These are phyloP conservation scores for Artemisia tridentata DNA, from an alignment of 129 eudicot species.

Conservation along the genomic window DNA sequence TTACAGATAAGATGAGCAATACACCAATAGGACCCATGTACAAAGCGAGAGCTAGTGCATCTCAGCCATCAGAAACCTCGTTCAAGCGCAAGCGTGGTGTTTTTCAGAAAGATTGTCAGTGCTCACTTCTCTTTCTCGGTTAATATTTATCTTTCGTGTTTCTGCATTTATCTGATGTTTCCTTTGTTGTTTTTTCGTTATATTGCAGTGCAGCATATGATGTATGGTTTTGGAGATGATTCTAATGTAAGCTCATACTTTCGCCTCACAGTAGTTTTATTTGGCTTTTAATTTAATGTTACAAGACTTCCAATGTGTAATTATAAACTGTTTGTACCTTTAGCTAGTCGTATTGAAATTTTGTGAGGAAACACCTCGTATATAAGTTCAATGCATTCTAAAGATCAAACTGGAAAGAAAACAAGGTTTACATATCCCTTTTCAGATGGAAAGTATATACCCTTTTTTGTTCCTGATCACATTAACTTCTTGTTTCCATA, in stretches of 20 bases:
- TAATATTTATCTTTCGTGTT: background rate
- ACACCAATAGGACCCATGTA: slow-evolving; percentile 45
- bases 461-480: too few relatives aligned
- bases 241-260: slow-evolving; percentile 51
- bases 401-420: too few relatives aligned
- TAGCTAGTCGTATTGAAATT: background rate
- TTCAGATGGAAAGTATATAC: too few relatives aligned
- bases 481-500: too few relatives aligned
- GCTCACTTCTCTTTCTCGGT: background rate
- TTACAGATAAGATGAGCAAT: slow-evolving; percentile 47
- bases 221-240: slow-evolving; percentile 95
- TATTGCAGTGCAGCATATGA: slow-evolving; percentile 85
- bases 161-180: background rate
- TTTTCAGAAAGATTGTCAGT: slow-evolving; percentile 83
- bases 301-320: background rate
- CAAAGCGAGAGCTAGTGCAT: slow-evolving; percentile 47
- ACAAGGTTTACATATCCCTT: too few relatives aligned
- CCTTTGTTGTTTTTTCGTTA: background rate
- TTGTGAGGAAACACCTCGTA: background rate
- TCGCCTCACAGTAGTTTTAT: background rate
- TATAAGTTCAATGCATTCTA: background rate
- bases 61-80: slow-evolving; percentile 67
- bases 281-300: background rate
- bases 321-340: background rate
- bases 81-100: slow-evolving; percentile 78